Evolutionary conservation across 2,329 filamentous ascomycete species (phyloP), one percentile per base, ranked within the genome.

Genomic region (Juglanconis juglandina): DNA sequence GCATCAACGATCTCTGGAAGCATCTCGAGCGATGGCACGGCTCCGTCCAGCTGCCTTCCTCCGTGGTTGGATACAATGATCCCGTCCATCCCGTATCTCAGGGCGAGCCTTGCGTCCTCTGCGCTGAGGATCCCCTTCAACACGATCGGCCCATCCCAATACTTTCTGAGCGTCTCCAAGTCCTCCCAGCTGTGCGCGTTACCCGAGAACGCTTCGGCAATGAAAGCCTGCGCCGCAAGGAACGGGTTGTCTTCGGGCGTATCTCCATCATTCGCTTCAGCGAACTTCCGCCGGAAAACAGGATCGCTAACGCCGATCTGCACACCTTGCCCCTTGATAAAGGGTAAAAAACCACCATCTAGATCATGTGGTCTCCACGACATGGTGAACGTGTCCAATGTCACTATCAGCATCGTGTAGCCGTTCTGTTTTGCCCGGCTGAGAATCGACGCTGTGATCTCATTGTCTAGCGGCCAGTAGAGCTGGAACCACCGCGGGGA

Each of bases 401-500:
- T 92, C 1, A 92, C 86, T 6, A 92, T 83, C 0, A 92, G 77
- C 0, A 86, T 87, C 39, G 79, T 80, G 72, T 81, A 92, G 1
- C 88, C 88, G 37, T 77, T 80, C 0, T 73, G 76, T 68, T 84
- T 85, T 0, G 88, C 89, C 0, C 88, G 80, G 1, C 72, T 69
- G 4, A 92, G 77, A 14, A 92, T 74, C 1, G 84, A 88, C 0
- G 80, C 75, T 0, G 88, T 91, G 58, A 91, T 76, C 3, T 87
- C 82, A 56, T 91, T 81, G 58, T 84, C 81, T 24, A 79, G 74
- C 0, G 89, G 88, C 87, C 88, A 91, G 74, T 92, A 92, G 0
- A 92, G 80, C 69, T 92, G 89, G 70, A 82, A 92, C 87, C 87
- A 92, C 10, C 87, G 76, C 37, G 81, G 77, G 0, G 84, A 83